These are phyloP conservation scores for Arthrobotrys sphaeroides DNA, from an alignment of 2,329 filamentous ascomycete genomes.

Conservation along the genomic window DNA sequence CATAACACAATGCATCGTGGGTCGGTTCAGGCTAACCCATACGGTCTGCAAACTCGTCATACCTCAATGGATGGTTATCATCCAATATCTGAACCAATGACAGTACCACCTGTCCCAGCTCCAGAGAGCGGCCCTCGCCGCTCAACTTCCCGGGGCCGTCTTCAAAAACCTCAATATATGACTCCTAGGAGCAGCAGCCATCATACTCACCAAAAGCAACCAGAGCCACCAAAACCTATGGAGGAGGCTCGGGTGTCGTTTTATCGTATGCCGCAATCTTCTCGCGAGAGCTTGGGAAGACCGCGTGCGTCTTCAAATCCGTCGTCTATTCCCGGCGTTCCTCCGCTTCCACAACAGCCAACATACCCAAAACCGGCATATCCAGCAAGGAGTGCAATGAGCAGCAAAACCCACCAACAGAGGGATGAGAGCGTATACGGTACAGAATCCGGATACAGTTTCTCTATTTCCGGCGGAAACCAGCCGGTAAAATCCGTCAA, in stretches of 20 bases:
- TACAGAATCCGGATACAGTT: slow-evolving; percentile 32
- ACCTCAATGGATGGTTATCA: slow-evolving; percentile 30
- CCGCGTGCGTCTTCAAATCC: slow-evolving; percentile 18
- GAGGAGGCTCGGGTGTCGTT: slow-evolving; percentile 46
- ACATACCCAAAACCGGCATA: slow-evolving; percentile 22
- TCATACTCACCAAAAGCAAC: slow-evolving; percentile 7
- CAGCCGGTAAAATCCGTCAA: slow-evolving; percentile 37
- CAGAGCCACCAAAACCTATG: background rate
- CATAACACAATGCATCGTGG: slow-evolving; percentile 28
- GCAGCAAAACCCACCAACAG: slow-evolving; percentile 1
- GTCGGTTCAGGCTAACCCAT: slow-evolving; percentile 15
- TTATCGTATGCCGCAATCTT: slow-evolving; percentile 36
- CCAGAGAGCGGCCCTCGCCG: background rate
- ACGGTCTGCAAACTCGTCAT: slow-evolving; percentile 27
- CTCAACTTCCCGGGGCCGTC: slow-evolving; percentile 39
- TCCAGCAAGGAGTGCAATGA: slow-evolving; percentile 40
- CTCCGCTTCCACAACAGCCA: slow-evolving; percentile 1
- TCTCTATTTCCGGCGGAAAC: slow-evolving; percentile 35
- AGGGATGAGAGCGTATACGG: slow-evolving; percentile 27
- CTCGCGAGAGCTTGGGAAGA: slow-evolving; percentile 39
- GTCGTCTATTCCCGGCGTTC: background rate
- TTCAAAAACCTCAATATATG: slow-evolving; percentile 45
- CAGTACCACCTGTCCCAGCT: background rate
- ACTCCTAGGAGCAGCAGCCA: slow-evolving; percentile 7
- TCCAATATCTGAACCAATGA: slow-evolving; percentile 16